These are phyloP conservation scores for Quercus glauca DNA, from an alignment of 306 rosid species.

Conservation along the genomic window DNA sequence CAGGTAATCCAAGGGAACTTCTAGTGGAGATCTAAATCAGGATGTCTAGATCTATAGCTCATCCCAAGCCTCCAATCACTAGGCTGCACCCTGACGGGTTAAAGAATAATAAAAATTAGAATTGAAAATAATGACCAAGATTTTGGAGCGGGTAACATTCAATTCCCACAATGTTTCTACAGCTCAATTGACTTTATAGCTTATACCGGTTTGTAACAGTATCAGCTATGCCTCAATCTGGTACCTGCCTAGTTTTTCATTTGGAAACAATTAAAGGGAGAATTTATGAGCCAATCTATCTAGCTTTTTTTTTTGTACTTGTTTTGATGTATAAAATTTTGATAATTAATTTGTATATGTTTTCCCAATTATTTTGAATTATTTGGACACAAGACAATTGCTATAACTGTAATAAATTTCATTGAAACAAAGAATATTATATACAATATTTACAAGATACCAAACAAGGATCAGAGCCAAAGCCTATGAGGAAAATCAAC, in stretches of 20 bases:
- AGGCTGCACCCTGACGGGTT: no score
- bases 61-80: no score
- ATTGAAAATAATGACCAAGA: neutral
- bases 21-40: no score
- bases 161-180: neutral
- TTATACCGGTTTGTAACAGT: neutral
- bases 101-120: no score
- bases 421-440: neutral
- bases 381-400: neutral
- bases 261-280: neutral
- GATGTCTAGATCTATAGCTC: no score
- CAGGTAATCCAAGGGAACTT: no score
- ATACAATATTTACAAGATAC: neutral
- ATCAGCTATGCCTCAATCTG: neutral
- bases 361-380: neutral
- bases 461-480: neutral
- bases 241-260: neutral
- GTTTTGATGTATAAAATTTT: neutral
- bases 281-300: neutral
- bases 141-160: neutral
- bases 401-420: neutral
- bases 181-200: neutral
- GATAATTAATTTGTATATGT: neutral
- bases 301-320: neutral
- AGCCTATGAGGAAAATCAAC: neutral